Evolutionary conservation across 805 yeast species (phyloP), one percentile per base, ranked within the genome.

Genomic region (Ogataea ramenticola): DNA sequence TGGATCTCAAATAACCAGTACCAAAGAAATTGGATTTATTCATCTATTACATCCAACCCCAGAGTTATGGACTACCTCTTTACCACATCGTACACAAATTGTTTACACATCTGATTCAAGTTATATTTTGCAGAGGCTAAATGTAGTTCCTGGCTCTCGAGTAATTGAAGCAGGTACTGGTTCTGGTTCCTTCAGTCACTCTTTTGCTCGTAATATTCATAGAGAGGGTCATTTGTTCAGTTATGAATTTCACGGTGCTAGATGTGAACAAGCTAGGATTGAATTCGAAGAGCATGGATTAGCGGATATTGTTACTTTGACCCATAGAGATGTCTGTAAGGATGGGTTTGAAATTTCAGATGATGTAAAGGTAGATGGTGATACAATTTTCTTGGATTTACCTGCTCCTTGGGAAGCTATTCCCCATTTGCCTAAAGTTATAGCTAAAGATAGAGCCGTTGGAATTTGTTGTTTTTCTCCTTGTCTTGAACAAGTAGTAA

Each of bases 131-230:
- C 96, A 91, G 60, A 68, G 96, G 54, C 67, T 93, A 49, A 74
- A 79, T 38, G 80, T 93, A 43, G 70, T 77, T 17, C 78, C 86
- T 14, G 90, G 91, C 1, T 74, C 88, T 1, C 67, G 78, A 46
- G 95, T 93, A 12, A 82, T 93, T 39, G 99, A 93, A 66, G 96
- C 98, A 0, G 99, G 99, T 32, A 93, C 99, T 0, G 99, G 99
- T 0, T 86, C 96, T 7, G 99, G 95, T 0, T 88, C 96, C 1
- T 87, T 93, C 57, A 85, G 96, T 3, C 99, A 93, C 65, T 82
- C 96, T 0, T 78, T 93, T 61, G 84, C 95, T 1, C 75, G 99
- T 55, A 79, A 93, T 0, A 81, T 86, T 2, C 78, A 77, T 1
- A 48, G 49, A 1, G 56, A 54, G 1, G 96, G 96, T 1, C 70